Conservation (phyloP, 768 basidiomycete species). For the Agrocybe praecox region DNA sequence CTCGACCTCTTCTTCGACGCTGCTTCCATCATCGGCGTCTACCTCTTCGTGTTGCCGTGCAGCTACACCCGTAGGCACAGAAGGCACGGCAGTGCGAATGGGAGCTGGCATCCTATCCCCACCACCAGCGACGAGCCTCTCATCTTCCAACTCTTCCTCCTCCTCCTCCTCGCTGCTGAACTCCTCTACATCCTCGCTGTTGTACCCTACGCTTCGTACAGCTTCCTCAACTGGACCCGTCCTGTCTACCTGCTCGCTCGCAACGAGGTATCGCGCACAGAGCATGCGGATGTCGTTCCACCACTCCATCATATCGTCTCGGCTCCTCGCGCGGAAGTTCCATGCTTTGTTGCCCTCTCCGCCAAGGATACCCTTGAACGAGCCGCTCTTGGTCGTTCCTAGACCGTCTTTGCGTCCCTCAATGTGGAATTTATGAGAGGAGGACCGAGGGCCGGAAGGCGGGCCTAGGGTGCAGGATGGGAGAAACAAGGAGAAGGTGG, state of each 20-base stretch:
- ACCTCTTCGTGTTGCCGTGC: too few relatives aligned
- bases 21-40: conserved; percentile 23
- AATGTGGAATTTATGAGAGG: conserved; percentile 95
- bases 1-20: conserved; percentile 34
- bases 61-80: conserved; percentile 24
- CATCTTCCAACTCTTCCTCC: conserved; percentile 62
- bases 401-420: conserved; percentile 87
- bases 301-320: conserved; percentile 99
- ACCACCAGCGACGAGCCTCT: conserved; percentile 42
- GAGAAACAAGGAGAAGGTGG: conserved; percentile 87
- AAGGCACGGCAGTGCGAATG: not conserved
- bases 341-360: conserved; percentile 38
- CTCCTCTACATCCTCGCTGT: conserved; percentile 71
- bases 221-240: conserved; percentile 92
- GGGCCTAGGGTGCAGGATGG: conserved; percentile 96
- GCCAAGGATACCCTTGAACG: conserved; percentile 40
- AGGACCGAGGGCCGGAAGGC: conserved; percentile 65
- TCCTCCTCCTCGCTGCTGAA: conserved; percentile 30
- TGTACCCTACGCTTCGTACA: conserved; percentile 86
- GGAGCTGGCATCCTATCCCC: conserved; percentile 26
- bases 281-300: conserved; percentile 98
- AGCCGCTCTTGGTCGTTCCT: conserved; percentile 57
- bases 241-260: conserved; percentile 91
- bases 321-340: conserved; percentile 86
- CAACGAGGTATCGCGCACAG: conserved; percentile 91